Percentiles rank a stretch among this genome's conserved stretches.
These are phyloP conservation scores for Trichophyton benhamiae DNA, from an alignment of 2,329 filamentous ascomycete species.

Conservation along the genomic window DNA sequence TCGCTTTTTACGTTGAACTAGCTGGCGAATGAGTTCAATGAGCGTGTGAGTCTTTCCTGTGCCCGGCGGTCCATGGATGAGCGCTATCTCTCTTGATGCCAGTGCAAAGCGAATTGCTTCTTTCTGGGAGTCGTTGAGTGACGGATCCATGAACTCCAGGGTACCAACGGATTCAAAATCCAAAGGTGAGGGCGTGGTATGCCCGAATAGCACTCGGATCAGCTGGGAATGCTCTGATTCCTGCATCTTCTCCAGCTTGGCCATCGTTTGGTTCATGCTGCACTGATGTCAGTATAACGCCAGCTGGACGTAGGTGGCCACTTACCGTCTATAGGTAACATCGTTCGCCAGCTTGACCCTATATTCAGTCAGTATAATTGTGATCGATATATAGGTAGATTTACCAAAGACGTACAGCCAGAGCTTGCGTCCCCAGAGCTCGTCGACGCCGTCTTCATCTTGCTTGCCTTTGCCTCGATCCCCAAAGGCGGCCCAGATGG, in stretches of 20 bases:
- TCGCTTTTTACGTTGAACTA: slow-evolving; percentile 59
- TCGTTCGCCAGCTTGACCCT: slow-evolving; percentile 56
- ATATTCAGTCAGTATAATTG: slow-evolving; percentile 11
- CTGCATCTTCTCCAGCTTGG: slow-evolving; percentile 42
- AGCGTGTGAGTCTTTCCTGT: slow-evolving; percentile 96
- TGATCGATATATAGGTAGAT: not conserved
- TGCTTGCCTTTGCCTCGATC: slow-evolving; percentile 28
- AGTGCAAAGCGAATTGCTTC: slow-evolving; percentile 68
- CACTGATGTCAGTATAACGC: slow-evolving; percentile 7
- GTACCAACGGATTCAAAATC: slow-evolving; percentile 36
- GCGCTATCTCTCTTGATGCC: slow-evolving; percentile 63
- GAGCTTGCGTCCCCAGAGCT: slow-evolving; percentile 45
- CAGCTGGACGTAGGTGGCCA: not conserved
- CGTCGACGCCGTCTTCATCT: slow-evolving; percentile 33
- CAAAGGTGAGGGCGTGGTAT: slow-evolving; percentile 40
- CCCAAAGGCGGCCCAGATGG: slow-evolving; percentile 35
- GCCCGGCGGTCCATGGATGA: slow-evolving; percentile 90
- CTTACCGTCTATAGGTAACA: slow-evolving; percentile 50
- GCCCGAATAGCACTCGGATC: slow-evolving; percentile 50
- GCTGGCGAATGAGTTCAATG: slow-evolving; percentile 87
- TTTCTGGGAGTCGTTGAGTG: slow-evolving; percentile 50
- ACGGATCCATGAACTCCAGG: slow-evolving; percentile 44
- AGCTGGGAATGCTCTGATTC: slow-evolving; percentile 46
- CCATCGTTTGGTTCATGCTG: slow-evolving; percentile 55
- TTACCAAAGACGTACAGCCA: slow-evolving; percentile 50